Evolutionary conservation across 2,329 filamentous ascomycete genomes (phyloP).

Genomic region (Fusarium tjaetaba): DNA sequence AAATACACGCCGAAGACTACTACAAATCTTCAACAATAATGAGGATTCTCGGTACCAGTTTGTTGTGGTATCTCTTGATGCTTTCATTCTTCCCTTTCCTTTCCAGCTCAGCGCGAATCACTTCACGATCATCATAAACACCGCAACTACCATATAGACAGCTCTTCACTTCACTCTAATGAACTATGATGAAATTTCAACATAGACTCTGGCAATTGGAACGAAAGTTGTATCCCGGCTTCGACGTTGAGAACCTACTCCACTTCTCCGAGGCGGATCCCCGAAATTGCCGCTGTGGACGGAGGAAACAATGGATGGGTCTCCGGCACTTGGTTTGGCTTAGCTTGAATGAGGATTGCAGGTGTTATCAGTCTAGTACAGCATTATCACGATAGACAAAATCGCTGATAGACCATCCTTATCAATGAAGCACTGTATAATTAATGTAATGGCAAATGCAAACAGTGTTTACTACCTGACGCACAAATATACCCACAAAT

Average conservation of each 20-base stretch:
- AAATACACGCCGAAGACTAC: no score
- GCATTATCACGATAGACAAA: background rate
- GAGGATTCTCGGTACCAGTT: background rate
- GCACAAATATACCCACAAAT: slow-evolving; percentile 32
- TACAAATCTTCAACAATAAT: background rate
- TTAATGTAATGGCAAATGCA: background rate
- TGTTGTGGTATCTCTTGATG: background rate
- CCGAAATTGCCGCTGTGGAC: background rate
- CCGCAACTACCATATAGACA: no score
- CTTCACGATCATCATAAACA: background rate
- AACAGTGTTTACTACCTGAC: slow-evolving; percentile 26
- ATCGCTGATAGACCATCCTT: background rate
- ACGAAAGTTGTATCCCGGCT: background rate
- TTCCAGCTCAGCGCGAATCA: background rate
- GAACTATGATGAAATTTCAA: background rate
- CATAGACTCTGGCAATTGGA: background rate
- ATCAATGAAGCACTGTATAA: background rate
- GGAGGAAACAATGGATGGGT: background rate
- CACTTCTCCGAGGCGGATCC: background rate
- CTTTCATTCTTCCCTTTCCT: background rate
- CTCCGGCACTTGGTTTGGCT: background rate
- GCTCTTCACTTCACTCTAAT: no score
- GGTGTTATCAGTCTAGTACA: background rate
- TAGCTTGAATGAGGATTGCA: background rate
- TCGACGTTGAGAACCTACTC: background rate